Conservation (phyloP, 2,329 filamentous ascomycete genomes). For the Ramularia endophylla region DNA sequence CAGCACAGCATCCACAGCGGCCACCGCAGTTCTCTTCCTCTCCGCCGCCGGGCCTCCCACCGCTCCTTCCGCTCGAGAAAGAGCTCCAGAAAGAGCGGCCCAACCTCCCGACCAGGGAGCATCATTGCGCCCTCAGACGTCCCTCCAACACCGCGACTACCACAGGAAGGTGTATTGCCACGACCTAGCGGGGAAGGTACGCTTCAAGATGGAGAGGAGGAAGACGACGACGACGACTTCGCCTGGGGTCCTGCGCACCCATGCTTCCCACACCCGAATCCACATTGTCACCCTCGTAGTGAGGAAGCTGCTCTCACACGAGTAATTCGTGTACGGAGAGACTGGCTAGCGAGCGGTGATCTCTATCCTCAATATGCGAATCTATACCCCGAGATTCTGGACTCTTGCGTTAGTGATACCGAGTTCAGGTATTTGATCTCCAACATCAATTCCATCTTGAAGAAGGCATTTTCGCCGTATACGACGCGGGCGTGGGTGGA, state of each 20-base stretch:
- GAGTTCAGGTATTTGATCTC: conserved; percentile 81
- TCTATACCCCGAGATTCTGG: conserved; percentile 90
- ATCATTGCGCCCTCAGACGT: conserved; percentile 6
- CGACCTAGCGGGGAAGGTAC: background rate
- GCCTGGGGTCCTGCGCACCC: conserved; percentile 93
- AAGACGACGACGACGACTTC: conserved; percentile 57
- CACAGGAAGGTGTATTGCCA: conserved; percentile 1
- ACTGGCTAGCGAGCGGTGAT: conserved; percentile 84
- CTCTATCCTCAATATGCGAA: conserved; percentile 91
- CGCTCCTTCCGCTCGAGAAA: conserved; percentile 20
- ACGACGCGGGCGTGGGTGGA: conserved; percentile 73
- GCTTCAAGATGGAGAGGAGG: conserved; percentile 29
- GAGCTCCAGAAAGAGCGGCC: conserved; percentile 7
- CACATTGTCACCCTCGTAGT: conserved; percentile 76
- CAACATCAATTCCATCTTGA: conserved; percentile 71
- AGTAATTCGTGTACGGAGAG: conserved; percentile 83
- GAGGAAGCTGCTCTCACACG: conserved; percentile 70
- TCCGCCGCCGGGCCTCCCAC: conserved; percentile 26
- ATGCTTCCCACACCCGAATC: conserved; percentile 89
- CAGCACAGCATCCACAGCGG: conserved; percentile 3
- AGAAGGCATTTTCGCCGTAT: conserved; percentile 75
- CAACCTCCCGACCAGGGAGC: conserved; percentile 4
- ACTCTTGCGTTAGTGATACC: conserved; percentile 75
- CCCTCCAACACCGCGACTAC: conserved; percentile 8
- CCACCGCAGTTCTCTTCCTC: conserved; percentile 27